Evolutionary conservation across 2,329 filamentous ascomycete species (phyloP), one percentile per base, ranked within the genome.

Genomic region (Didymella segeticola): DNA sequence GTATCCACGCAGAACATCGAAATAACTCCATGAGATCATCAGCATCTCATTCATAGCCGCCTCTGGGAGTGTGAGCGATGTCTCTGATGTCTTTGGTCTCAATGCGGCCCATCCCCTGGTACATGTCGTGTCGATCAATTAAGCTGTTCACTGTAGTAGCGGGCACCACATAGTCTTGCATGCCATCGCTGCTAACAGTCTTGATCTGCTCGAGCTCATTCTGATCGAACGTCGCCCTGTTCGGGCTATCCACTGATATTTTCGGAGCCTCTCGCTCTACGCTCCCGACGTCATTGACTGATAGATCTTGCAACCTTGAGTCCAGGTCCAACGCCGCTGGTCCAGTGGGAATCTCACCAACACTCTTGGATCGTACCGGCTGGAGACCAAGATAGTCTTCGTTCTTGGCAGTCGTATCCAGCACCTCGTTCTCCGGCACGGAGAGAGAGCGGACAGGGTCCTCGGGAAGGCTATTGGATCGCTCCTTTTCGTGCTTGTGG

Each of bases 111-210:
- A 71, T 55, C 1, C 67, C 70, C 39, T 62, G 62, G 57, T 73
- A 79, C 68, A 77, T 76, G 57, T 80, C 78, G 58, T 80, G 78
- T 50, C 78, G 60, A 55, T 74, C 73, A 31, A 77, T 70, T 48
- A 74, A 57, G 39, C 69, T 74, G 20, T 70, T 68, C 25, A 73
- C 63, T 14, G 72, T 73, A 14, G 68, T 71, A 10, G 65, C 67
- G 29, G 68, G 64, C 8, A 50, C 53, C 5, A 74, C 43, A 45
- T 65, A 57, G 33, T 61, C 56, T 10, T 47, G 56, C n/a, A 42
- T 41, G 43, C 68, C 53, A 23, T 66, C 61, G 36, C 67, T 68
- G 19, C 63, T 64, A 4, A 59, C 60, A 34, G 65, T 72, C 17
- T 67, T 56, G 20, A 71, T 51, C 30, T 70, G 67, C 19, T 67